These are phyloP conservation scores for Auxenochlorella pyrenoidosa DNA, from an alignment of 139 green algal species.

Conservation along the genomic window DNA sequence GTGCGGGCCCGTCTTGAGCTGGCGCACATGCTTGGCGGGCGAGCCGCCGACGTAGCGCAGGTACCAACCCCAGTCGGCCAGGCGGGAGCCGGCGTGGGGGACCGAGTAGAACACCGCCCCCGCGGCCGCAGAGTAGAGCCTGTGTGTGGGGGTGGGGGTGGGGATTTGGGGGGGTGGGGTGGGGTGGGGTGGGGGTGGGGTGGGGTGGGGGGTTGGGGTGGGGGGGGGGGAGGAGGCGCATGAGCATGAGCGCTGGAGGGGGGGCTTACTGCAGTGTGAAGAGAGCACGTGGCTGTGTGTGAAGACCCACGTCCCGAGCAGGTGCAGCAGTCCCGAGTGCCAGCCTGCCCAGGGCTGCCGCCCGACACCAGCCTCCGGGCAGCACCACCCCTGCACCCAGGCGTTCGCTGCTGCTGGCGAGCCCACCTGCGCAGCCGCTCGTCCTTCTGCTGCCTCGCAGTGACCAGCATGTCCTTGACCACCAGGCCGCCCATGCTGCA, in stretches of 20 bases:
- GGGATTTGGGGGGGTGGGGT: not conserved
- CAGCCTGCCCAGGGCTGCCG: no score
- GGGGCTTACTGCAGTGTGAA: no score
- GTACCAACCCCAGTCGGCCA: conserved; percentile 84
- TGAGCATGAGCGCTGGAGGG: no score
- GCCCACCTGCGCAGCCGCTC: conserved; percentile 15
- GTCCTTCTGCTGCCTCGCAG: conserved; percentile 1
- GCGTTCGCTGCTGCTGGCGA: not conserved
- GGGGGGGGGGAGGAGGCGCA: not conserved
- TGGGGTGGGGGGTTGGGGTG: not conserved
- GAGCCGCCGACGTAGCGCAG: conserved; percentile 75
- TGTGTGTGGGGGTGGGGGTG: not conserved
- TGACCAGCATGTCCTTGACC: conserved; percentile 85
- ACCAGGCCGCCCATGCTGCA: conserved; percentile 85
- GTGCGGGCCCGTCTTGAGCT: conserved; percentile 73
- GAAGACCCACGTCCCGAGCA: no score
- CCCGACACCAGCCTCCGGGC: no score
- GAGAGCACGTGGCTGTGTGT: no score
- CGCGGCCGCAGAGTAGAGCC: conserved; percentile 51
- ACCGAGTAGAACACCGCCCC: conserved; percentile 85
- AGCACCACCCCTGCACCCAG: not conserved
- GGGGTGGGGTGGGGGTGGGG: not conserved
- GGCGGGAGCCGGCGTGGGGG: conserved; percentile 77
- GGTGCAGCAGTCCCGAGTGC: no score
- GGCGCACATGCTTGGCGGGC: conserved; percentile 63